Base-by-base conservation (phyloP, 2,329 filamentous ascomycete genomes). In the Aureobasidium leucospermi region DNA sequence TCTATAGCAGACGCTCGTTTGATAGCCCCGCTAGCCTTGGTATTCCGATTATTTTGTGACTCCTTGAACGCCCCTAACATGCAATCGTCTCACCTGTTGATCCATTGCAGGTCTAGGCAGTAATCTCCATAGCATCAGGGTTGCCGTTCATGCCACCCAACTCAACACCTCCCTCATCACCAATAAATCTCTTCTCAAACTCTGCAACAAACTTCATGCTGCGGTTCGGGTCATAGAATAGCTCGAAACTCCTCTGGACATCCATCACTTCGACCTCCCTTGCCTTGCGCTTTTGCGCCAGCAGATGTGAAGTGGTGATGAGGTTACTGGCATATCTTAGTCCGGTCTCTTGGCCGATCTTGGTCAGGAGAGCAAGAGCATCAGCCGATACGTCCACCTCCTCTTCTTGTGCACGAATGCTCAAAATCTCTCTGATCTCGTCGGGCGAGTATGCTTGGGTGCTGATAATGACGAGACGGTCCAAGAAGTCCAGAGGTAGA, bases 281-380 rank as follows among this genome's bases (percentile, higher is more conserved):
- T 15, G 88, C 87, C 69, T 86, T 88, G 65, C 92, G 85, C 81
- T 96, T 97, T 68, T 89, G 85, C 63, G 85, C 85, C 52, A 97
- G 82, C 46, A 99, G 82, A 73, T 96, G 88, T 5, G 90, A 94
- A 1, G 94, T 96, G 23, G 89, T 96, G 75, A 99, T 96, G 59
- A 99, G 85, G 72, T 99, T 96, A 78, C 90, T 95, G n/a, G 92
- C 93, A 72, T 99, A 99, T 66, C 94, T 83, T 53, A 99, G 80
- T 28, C 93, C 93, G 1, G 91, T 87, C 74, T 99, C 94, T 69
- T 92, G 84, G 32, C 92, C 94, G 67, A 97, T 96, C 79, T 97
- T 97, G 63, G 94, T 96, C 39, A 99, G 83, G 13, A 99, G 82
- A 1, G 92, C 92, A 11, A 99, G 82, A 0, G 94, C 93, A 71